phyloP scores from a whole-genome alignment of 352 stramenopile species.

The Phytophthora ohioensis region DNA sequence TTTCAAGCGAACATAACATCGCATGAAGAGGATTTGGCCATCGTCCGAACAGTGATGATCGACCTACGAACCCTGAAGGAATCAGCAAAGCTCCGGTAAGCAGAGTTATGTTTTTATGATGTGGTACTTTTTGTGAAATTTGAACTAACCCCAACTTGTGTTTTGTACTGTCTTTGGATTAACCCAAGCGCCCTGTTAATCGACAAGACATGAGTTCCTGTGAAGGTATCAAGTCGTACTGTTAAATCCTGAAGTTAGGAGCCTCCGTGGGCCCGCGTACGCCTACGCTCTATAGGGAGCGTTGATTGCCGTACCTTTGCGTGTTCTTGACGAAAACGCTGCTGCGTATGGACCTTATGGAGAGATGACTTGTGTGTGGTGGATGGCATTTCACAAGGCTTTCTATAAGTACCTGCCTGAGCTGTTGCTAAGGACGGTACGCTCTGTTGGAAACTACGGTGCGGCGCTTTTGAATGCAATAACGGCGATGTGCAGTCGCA shows the following conservation, averaged over 20 bases:
- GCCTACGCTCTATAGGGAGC: neutral
- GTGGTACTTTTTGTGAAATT: neutral
- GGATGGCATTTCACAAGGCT: neutral
- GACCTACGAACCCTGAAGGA: neutral
- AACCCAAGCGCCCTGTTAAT: neutral
- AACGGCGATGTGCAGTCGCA: no score
- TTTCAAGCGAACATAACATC: neutral
- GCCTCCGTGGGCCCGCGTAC: neutral
- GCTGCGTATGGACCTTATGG: neutral
- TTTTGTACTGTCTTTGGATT: no score
- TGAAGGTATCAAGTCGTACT: neutral
- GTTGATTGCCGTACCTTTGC: neutral
- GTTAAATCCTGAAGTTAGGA: neutral
- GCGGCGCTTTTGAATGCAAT: no score
- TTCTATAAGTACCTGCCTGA: neutral
- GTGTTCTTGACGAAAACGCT: neutral
- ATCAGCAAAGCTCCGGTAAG: slow-evolving; percentile 11
- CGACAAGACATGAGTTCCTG: neutral
- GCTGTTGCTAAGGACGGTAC: neutral
- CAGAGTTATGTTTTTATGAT: slow-evolving; percentile 1
- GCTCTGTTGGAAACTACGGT: neutral
- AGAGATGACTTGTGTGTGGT: neutral
- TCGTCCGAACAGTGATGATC: neutral
- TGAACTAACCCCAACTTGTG: neutral
- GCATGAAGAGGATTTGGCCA: slow-evolving; percentile 7